Evolutionary conservation across 306 rosid genomes (phyloP), one percentile per base, ranked within the genome.

Genomic region (Arachis hypogaea): DNA sequence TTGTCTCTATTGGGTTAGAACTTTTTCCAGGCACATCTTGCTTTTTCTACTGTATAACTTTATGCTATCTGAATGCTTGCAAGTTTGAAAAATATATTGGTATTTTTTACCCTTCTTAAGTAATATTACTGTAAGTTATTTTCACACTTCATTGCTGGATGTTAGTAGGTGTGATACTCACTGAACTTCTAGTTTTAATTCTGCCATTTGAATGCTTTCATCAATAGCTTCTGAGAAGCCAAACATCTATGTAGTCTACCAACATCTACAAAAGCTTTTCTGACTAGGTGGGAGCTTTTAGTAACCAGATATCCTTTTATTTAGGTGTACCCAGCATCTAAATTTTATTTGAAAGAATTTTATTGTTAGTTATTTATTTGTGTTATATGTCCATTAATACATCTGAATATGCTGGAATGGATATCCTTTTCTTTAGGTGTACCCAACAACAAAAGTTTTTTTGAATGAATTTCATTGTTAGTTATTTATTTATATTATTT

Each of bases 1-100:
- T 91, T 61, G 80, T 77, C 50, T 66, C 82, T 63, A 66, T 86
- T 52, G 96, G 97, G 98, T 93, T 73, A 59, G 88, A 79, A 83
- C 80, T 79, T 78, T 46, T 66, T 79, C 62, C 18, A 11, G 45
- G 52, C 64, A 63, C 71, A 59, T 54, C 63, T 72, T 67, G 63
- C 56, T 44, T 63, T 46, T 64, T 42, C 5, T 50, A 72, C 18
- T 51, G 61, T 60, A 40, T 70, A 63, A 61, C 4, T 64, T 42
- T 76, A 40, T 40, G 42, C 42, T 58, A 36, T 84, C 73, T 73
- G 59, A 50, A 58, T 47, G 42, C 76, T 16, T 79, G 14, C 29
- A 43, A 76, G 61, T 79, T 59, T 63, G 41, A 46, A 71, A 33
- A 61, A 12, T 16, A 11, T 54, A 12, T 28, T 60, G 43, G 38